Evolutionary conservation across 2,329 filamentous ascomycete genomes (phyloP).

Genomic region (Sclerotinia sclerotiorum): DNA sequence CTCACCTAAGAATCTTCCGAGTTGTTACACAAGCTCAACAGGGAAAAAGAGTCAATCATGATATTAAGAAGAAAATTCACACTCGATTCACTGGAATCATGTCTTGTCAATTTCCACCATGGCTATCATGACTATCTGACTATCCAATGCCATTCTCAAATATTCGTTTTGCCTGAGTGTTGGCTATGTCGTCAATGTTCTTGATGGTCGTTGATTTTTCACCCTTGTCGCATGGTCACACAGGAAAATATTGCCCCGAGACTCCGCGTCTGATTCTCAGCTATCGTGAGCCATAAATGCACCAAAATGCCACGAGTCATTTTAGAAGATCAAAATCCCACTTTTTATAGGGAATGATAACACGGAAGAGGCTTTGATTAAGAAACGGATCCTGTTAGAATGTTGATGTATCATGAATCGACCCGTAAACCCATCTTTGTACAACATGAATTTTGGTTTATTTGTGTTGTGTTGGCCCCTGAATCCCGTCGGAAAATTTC

Average conservation of each 20-base stretch:
- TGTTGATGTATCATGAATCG: neutral
- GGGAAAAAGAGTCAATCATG: neutral
- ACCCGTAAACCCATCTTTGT: neutral
- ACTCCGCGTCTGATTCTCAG: neutral
- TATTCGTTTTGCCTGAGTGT: neutral
- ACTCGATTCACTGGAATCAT: conserved; percentile 11
- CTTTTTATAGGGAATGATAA: conserved; percentile 4
- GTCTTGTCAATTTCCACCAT: neutral
- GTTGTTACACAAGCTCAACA: neutral
- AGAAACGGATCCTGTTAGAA: neutral
- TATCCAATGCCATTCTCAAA: neutral
- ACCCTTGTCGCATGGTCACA: conserved; percentile 4
- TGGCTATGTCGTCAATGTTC: neutral
- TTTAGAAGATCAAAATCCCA: conserved; percentile 9
- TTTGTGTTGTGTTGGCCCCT: neutral
- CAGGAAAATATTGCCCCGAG: conserved; percentile 4
- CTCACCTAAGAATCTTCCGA: conserved; percentile 11
- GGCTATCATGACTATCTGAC: neutral
- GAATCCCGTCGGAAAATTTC: conserved; percentile 7
- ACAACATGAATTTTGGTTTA: neutral
- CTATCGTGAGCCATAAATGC: neutral
- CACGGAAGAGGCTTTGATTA: neutral
- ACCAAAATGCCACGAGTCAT: conserved; percentile 20
- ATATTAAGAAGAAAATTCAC: neutral
- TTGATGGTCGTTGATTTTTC: conserved; percentile 1